phyloP scores from a whole-genome alignment of 495 filamentous ascomycete genomes.

The Coniosporium apollinis region DNA sequence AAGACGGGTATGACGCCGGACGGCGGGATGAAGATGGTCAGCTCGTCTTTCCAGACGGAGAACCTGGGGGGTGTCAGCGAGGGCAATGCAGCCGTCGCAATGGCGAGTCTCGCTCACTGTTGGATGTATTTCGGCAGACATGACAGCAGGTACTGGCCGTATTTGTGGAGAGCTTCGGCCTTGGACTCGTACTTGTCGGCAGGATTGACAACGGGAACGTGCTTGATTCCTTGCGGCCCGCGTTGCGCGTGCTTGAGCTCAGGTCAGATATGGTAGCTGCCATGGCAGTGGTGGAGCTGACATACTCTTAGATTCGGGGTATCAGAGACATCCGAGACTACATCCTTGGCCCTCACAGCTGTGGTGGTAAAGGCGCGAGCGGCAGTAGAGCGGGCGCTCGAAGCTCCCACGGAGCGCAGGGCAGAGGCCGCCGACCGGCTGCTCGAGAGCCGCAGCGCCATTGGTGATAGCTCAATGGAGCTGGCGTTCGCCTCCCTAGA shows the following conservation, averaged over 20 bases:
- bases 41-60: slow-evolving; percentile 98
- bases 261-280: no score
- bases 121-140: slow-evolving; percentile 96
- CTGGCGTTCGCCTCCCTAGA: not conserved
- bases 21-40: slow-evolving; percentile 83
- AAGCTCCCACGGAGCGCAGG: slow-evolving; percentile 3
- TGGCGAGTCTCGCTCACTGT: slow-evolving; percentile 30
- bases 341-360: slow-evolving; percentile 14
- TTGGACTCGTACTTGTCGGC: slow-evolving; percentile 80
- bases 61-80: slow-evolving; percentile 29
- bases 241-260: slow-evolving; percentile 15
- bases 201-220: slow-evolving; percentile 71
- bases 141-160: slow-evolving; percentile 92
- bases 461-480: slow-evolving; percentile 6
- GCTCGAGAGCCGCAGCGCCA: slow-evolving; percentile 16
- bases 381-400: slow-evolving; percentile 2
- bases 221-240: slow-evolving; percentile 35
- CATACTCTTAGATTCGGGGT: slow-evolving; percentile 27
- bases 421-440: slow-evolving; percentile 13
- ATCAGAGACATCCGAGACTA: slow-evolving; percentile 13
- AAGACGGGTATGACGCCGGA: slow-evolving; percentile 78
- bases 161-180: slow-evolving; percentile 70
- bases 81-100: not conserved
- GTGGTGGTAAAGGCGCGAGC: slow-evolving; percentile 18
- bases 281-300: slow-evolving; percentile 14